These are phyloP conservation scores for Uromyces viciae-fabae DNA, from an alignment of 1,284 basidiomycete genomes.

Conservation along the genomic window DNA sequence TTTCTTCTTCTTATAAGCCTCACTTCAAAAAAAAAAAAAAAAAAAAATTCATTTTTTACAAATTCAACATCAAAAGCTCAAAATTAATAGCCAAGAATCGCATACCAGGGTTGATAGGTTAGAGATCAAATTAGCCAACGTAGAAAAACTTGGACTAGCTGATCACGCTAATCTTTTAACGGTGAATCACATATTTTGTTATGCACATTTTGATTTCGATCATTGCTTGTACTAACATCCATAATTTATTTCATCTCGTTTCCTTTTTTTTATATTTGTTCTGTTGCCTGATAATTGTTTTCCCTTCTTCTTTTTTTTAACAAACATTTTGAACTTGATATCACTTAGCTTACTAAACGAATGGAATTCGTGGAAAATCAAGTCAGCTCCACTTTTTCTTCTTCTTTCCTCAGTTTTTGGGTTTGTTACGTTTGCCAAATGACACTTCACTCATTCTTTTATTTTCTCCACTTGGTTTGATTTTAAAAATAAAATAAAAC, in stretches of 20 bases:
- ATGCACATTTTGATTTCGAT: not conserved
- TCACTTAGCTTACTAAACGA: conserved; percentile 4
- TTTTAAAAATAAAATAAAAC: not conserved
- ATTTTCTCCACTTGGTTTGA: not conserved
- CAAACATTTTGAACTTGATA: no score
- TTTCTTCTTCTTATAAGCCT: no score
- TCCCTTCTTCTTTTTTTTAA: not conserved
- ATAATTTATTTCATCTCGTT: not conserved
- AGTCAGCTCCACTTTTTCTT: not conserved
- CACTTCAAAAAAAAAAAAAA: no score
- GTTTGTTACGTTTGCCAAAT: no score
- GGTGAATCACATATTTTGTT: no score
- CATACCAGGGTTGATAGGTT: not conserved
- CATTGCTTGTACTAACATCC: not conserved
- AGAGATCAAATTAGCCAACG: not conserved
- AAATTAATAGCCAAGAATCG: no score
- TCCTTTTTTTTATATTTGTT: not conserved
- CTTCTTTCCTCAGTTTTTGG: not conserved
- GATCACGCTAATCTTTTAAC: not conserved
- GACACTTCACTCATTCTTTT: not conserved
- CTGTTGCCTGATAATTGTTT: not conserved
- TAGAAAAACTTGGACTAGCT: not conserved
- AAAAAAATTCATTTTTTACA: no score
- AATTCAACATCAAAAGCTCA: no score
- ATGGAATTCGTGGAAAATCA: not conserved